phyloP scores from a whole-genome alignment of 2,329 filamentous ascomycete species.

The Cryphonectria japonica region DNA sequence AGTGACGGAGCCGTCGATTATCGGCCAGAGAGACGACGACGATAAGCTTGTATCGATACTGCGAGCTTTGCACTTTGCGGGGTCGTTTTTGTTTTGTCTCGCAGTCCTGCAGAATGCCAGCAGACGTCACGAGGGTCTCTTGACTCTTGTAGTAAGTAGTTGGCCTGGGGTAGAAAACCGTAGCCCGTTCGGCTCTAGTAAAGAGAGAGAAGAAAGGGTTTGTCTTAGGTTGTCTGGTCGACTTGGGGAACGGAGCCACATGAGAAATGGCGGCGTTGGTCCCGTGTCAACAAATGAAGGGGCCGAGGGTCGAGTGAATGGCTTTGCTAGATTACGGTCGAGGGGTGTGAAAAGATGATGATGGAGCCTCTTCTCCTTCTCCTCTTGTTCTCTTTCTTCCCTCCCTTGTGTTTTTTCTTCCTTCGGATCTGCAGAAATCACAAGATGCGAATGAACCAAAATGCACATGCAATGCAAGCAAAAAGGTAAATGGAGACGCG shows the following conservation, averaged over 20 bases:
- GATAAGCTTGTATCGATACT: neutral
- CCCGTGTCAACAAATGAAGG: slow-evolving; percentile 5
- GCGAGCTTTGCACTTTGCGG: neutral
- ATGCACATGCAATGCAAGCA: slow-evolving; percentile 1
- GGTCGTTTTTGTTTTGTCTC: neutral
- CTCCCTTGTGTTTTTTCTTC: neutral
- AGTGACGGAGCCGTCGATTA: slow-evolving; percentile 9
- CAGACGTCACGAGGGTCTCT: neutral
- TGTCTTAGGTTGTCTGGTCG: slow-evolving; percentile 7
- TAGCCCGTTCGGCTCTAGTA: neutral
- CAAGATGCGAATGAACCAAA: neutral
- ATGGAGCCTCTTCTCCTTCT: neutral
- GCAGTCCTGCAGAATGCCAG: slow-evolving; percentile 4
- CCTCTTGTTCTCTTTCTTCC: neutral
- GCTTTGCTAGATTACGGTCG: neutral
- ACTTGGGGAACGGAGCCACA: slow-evolving; percentile 1
- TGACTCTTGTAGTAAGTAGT: neutral
- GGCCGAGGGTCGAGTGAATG: neutral
- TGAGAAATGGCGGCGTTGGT: neutral
- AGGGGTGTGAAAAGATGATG: neutral
- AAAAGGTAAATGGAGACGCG: neutral
- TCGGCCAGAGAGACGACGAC: neutral
- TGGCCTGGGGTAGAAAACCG: neutral
- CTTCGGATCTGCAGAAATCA: neutral
- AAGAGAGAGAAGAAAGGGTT: neutral